Base-by-base conservation (phyloP, 768 basidiomycete species). In the Suillus paluster region DNA sequence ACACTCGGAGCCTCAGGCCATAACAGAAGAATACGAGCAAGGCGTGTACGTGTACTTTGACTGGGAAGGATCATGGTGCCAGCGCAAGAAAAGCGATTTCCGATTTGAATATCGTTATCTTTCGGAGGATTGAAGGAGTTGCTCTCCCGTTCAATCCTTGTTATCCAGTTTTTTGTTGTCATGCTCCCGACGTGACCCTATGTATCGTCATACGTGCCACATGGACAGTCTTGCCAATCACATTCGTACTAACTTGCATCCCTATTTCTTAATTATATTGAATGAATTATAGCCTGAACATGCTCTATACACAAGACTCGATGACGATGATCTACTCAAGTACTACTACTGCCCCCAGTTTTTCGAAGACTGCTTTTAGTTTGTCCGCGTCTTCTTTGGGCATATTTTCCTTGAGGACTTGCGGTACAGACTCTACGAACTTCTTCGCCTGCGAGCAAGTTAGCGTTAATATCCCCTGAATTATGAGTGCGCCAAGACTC, bases 21-120 rank as follows among this genome's bases (percentile, higher is more conserved):
- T 99, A 74, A 99, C 97, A 57, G 97, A 99, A 69, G 97, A 99
- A 74, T 99, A 98, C 75, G 97, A 99, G 77, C 96, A 99, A 79
- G 97, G 97, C 15, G 95, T 97, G 15, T 99, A 99, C 76, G 92
- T 97, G 38, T 99, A 99, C 83, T 98, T 99, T 75, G 97, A 98
- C 78, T 98, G 96, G 96, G 96, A 98, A 75, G 94, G 94, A 55
- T 94, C 92, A 65, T 99, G 97, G 97, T 97, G 95, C 75, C 95
- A 97, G 74, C 85, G 97, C 73, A 94, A 95, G 81, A 99, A 99
- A 83, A 89, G 91, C 72, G 96, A 99, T 75, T 99, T 99, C 84
- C 89, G 95, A 27, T 99, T 94, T 70, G 92, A 96, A 78, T 97
- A 97, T 76, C 92, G 95, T 64, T 96, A 96, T 80, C 81, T 97